phyloP scores from a whole-genome alignment of 805 yeast species.

The Teunomyces kruisii region DNA sequence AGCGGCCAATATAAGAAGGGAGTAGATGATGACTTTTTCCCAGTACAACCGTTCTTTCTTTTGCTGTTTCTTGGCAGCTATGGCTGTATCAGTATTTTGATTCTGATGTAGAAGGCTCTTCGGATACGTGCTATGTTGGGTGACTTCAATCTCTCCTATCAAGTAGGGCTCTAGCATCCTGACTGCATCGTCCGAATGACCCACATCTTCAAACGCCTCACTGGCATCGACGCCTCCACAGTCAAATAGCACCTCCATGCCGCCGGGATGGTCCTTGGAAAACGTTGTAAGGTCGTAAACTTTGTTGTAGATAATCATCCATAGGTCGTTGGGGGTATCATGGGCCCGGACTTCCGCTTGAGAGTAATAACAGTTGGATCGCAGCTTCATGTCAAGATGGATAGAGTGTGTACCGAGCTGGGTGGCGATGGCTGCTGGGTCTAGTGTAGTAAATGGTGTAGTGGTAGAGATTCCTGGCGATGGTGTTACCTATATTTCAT shows the following conservation, averaged over 20 bases:
- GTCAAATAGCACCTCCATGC: conserved; percentile 67
- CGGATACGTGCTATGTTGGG: conserved; percentile 16
- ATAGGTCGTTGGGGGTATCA: conserved; percentile 70
- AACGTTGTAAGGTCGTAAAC: conserved; percentile 77
- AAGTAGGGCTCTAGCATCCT: conserved; percentile 29
- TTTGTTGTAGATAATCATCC: conserved; percentile 81
- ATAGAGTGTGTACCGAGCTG: not conserved
- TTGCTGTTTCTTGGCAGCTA: conserved; percentile 7
- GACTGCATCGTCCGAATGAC: conserved; percentile 35
- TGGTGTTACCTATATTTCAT: not conserved
- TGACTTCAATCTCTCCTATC: conserved; percentile 25
- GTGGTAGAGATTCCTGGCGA: not conserved
- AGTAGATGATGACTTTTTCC: conserved; percentile 12
- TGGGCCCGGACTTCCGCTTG: conserved; percentile 66
- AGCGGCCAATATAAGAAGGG: conserved; percentile 13
- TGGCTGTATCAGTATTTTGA: not conserved
- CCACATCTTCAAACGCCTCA: conserved; percentile 57
- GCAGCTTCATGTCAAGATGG: not conserved
- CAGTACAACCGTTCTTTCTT: conserved; percentile 7
- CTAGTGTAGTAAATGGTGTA: too few species aligned
- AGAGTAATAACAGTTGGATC: not conserved
- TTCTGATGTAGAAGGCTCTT: conserved; percentile 10
- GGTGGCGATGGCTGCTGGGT: not conserved
- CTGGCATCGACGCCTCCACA: conserved; percentile 81
- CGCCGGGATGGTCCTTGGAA: conserved; percentile 77